Conservation (phyloP, 2,329 filamentous ascomycete genomes). For the Aaosphaeria pasadenensis region DNA sequence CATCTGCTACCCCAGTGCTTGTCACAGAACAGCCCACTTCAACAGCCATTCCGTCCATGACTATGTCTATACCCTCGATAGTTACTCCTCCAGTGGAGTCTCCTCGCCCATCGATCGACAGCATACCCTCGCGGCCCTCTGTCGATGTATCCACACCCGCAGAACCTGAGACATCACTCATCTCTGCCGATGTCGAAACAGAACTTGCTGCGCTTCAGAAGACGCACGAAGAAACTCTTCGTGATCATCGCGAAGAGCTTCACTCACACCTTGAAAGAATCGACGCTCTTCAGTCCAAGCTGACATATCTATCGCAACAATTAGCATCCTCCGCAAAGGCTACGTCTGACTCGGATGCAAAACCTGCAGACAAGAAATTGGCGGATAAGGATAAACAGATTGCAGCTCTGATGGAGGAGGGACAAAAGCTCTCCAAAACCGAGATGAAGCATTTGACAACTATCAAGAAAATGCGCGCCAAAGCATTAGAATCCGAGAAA, state of each 20-base stretch:
- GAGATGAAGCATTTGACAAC: constrained; percentile 81
- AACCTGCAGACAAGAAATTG: constrained; percentile 65
- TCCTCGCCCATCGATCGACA: constrained; percentile 33
- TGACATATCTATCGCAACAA: constrained; percentile 82
- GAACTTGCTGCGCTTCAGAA: constrained; percentile 49
- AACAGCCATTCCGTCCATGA: constrained; percentile 24
- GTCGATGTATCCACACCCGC: constrained; percentile 21
- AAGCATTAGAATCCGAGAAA: constrained; percentile 52
- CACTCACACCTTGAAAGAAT: constrained; percentile 83
- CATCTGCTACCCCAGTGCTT: constrained; percentile 12
- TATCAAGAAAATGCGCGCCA: constrained; percentile 72
- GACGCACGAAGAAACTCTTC: constrained; percentile 50
- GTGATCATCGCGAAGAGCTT: constrained; percentile 74
- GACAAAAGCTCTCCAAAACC: constrained; percentile 78
- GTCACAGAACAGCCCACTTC: constrained; percentile 37
- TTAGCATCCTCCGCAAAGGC: constrained; percentile 73
- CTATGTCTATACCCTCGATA: constrained; percentile 33
- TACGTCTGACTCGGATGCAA: constrained; percentile 42
- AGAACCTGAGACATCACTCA: constrained; percentile 31
- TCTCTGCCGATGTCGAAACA: constrained; percentile 37
- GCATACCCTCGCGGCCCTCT: constrained; percentile 27
- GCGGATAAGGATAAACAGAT: constrained; percentile 91
- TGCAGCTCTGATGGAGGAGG: constrained; percentile 85
- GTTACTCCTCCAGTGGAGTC: constrained; percentile 23
- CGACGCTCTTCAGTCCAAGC: constrained; percentile 85